Evolutionary conservation across 176 grass and related monocot species (phyloP), one percentile per base, ranked within the genome.

Genomic region (Cocos nucifera): DNA sequence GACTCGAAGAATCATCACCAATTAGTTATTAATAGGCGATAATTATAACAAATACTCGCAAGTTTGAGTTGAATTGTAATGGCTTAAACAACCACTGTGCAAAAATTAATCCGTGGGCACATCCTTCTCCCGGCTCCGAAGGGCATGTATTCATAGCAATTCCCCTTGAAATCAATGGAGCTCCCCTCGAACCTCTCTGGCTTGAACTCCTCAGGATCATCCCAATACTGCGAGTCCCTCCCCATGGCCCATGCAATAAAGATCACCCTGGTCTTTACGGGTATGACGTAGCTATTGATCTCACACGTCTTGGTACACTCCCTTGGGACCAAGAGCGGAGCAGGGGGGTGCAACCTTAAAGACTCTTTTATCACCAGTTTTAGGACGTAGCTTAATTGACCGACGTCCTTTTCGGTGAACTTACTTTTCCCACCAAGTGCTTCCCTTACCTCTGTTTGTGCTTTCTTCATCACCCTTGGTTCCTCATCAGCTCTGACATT

Each of bases 351-450:
- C 4, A 90, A 65, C 61, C 87, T 79, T 61, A 90, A 48, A 9
- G 83, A 68, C 73, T 90, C 87, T 2, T 74, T 58, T 32, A 90
- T 83, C 0, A 90, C 87, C 17, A 79, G 79, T 53, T 79, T 61
- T 28, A 89, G 63, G n/a, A n/a, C n/a, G 56, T 85, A 89, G 1
- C 25, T 58, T 22, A 79, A 51, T 15, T 79, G 62, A 14, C 49
- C 19, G 0, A 89, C 62, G 6, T 54, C 50, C 0, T 76, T 30
- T 12, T 82, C 78, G 0, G 0, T 6, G 17, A 89, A 77, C n/a
- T 35, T 50, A 0, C 66, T 69, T 1, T 51, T 65, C 17, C 57
- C 24, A 35, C 30, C 30, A 35, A 85, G 74, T 5, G 57, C 82
- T 18, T 9, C 5, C 0, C 86, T 73, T 1, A 89, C 86, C 67